Base-by-base conservation (phyloP, 345 rosid genomes). In the Corchorus capsularis region DNA sequence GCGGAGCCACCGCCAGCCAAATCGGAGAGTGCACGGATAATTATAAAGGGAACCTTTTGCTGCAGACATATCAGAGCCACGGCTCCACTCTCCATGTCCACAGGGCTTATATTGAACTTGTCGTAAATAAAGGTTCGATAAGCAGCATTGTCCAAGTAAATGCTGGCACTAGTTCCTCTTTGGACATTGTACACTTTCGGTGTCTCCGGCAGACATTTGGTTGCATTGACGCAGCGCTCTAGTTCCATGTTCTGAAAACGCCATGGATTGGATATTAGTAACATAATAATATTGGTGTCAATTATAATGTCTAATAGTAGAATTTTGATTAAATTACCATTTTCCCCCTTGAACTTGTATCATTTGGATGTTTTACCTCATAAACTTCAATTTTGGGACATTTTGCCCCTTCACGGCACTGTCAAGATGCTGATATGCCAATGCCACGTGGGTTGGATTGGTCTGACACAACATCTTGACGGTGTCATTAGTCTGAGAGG, bases 61-160 rank as follows among this genome's bases (percentile, higher is more conserved):
- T 71, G 80, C 39, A 52, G 45, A 17, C 78, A 75, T 22, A 75
- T 37, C 22, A 75, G 65, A 2, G 78, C 78, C 37, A 78, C 76
- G 1, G 80, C 41, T 20, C 65, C 80, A 15, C 71, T 77, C 53
- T 78, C 80, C 80, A 78, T 78, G 54, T 78, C 80, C 1, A 78
- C 56, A 6, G 76, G 70, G 55, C 63, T 78, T 4, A 61, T 76
- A 4, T 78, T 41, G 71, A 78, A 78, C 69, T 78, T 63, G 0
- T n/a, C 8, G 35, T 60, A 63, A 9, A 78, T 20, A 32, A 69
- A 71, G 63, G 43, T 32, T 0, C 76, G 76, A 37, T 77, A 77
- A 50, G 76, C 80, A 15, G 65, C 66, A 47, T 76, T 76, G 73
- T 76, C 79, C 6, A 76, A 8, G 66, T 39, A 76, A 20, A 76